A percentile compares a stretch with the other conserved stretches of the same genome.
Evolutionary conservation across 208 protist species (phyloP).

Genomic region (Herpetomonas tarakana): DNA sequence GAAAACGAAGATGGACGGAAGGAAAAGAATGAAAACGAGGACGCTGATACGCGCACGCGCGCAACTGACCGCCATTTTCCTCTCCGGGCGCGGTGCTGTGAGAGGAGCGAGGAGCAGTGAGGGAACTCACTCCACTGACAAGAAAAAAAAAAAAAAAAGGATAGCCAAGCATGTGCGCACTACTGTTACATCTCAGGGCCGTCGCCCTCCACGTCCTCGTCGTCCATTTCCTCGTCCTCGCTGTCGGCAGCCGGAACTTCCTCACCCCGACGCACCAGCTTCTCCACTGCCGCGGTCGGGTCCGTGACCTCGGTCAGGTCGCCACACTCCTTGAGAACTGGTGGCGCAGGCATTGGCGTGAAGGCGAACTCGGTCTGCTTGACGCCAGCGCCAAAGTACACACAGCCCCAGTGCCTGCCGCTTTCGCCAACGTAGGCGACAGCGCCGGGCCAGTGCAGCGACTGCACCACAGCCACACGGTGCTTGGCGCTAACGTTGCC

Average conservation of each 20-base stretch:
- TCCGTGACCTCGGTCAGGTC: constrained; percentile 84
- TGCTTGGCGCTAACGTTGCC: constrained; percentile 86
- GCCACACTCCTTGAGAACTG: constrained; percentile 73
- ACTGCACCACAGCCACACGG: constrained; percentile 78
- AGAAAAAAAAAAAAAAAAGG: constrained; percentile 12
- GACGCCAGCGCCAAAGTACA: constrained; percentile 90
- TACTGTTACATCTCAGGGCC: constrained; percentile 68
- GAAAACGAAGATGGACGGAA: too few species aligned
- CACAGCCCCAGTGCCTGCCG: constrained; percentile 75
- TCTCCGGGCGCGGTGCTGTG: too few species aligned
- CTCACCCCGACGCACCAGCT: constrained; percentile 89
- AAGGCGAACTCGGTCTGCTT: constrained; percentile 88
- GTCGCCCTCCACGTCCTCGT: constrained; percentile 59
- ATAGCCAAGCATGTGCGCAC: not conserved
- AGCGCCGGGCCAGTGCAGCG: constrained; percentile 88
- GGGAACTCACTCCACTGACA: too few species aligned
- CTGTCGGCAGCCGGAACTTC: constrained; percentile 83
- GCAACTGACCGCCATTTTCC: too few species aligned
- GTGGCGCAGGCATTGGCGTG: constrained; percentile 74
- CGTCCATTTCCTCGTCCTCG: constrained; percentile 57
- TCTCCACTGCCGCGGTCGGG: constrained; percentile 86
- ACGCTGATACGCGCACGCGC: too few species aligned
- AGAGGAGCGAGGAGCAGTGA: too few species aligned
- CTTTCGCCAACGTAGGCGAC: constrained; percentile 74
- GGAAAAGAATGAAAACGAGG: too few species aligned